phyloP scores from a whole-genome alignment of 768 basidiomycete genomes.

The Naganishia vaughanmartiniae region DNA sequence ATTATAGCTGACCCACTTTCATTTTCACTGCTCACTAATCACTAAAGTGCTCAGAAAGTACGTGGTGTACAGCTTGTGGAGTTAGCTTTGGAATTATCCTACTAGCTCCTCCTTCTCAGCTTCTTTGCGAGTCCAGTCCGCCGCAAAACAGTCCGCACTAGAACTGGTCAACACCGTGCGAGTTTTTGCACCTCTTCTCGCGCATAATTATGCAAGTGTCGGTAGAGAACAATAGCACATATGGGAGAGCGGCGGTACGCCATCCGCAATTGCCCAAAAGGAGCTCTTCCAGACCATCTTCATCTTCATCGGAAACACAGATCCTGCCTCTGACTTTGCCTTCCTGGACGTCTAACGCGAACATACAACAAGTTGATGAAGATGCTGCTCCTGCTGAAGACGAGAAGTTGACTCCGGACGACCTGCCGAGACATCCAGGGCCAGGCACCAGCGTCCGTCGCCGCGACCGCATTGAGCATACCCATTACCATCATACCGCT shows the following conservation, averaged over 20 bases:
- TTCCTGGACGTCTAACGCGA: background rate
- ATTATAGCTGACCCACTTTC: too few relatives aligned
- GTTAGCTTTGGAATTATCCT: too few relatives aligned
- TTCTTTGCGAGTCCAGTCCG: too few relatives aligned
- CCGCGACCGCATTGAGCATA: background rate
- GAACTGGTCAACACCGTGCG: background rate
- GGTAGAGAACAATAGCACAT: background rate
- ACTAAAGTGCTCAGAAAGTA: too few relatives aligned
- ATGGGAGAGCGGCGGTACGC: background rate
- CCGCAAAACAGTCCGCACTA: background rate
- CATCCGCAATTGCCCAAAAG: background rate
- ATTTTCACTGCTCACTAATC: too few relatives aligned
- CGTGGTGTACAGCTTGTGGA: too few relatives aligned
- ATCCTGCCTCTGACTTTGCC: background rate
- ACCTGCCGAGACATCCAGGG: constrained; percentile 22
- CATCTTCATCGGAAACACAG: background rate
- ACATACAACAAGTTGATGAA: background rate
- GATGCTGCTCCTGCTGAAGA: background rate
- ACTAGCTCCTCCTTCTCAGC: too few relatives aligned
- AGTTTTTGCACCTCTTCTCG: background rate
- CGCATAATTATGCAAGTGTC: background rate
- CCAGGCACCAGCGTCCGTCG: constrained; percentile 10
- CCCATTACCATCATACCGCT: background rate
- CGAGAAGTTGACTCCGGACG: background rate
- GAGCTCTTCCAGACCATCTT: background rate